A percentile compares a stretch with the other conserved stretches of the same genome.
Conservation (phyloP, 1,284 basidiomycete genomes). For the Leccinum huronense region DNA sequence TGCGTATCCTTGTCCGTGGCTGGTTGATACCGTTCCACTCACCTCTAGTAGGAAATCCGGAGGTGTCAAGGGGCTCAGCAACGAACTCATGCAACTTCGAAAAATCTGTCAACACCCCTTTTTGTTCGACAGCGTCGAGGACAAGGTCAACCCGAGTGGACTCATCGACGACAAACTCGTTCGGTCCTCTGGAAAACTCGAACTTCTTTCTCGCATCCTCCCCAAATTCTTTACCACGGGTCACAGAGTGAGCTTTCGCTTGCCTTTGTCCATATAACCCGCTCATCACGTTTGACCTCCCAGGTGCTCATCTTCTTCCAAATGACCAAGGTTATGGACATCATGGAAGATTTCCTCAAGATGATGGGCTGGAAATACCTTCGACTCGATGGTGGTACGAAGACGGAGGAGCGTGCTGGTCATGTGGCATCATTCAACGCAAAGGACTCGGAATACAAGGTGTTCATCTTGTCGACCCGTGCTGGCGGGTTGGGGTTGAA, state of each 20-base stretch:
- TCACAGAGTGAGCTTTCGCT: constrained; percentile 67
- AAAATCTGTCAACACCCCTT: constrained; percentile 99
- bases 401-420: constrained; percentile 94
- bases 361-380: constrained; percentile 90
- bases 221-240: constrained; percentile 93
- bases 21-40: constrained; percentile 2
- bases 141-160: constrained; percentile 82
- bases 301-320: constrained; percentile 99
- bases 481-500: constrained; percentile 98
- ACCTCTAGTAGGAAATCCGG: constrained; percentile 55
- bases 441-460: constrained; percentile 84
- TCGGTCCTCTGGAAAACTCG: constrained; percentile 92
- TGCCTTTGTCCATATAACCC: not conserved
- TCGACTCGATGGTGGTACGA: constrained; percentile 96
- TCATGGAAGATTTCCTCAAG: constrained; percentile 97
- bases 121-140: constrained; percentile 94
- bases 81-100: constrained; percentile 98
- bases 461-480: constrained; percentile 96
- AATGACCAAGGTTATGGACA: constrained; percentile 99
- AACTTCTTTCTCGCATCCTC: constrained; percentile 89
- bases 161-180: constrained; percentile 85
- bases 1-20: constrained; percentile 10
- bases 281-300: constrained; percentile 10
- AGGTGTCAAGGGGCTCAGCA: constrained; percentile 87
- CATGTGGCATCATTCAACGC: constrained; percentile 93